Percentiles rank a stretch among this genome's conserved stretches.
phyloP scores from a whole-genome alignment of 805 yeast species.

The Yueomyces sinensis region DNA sequence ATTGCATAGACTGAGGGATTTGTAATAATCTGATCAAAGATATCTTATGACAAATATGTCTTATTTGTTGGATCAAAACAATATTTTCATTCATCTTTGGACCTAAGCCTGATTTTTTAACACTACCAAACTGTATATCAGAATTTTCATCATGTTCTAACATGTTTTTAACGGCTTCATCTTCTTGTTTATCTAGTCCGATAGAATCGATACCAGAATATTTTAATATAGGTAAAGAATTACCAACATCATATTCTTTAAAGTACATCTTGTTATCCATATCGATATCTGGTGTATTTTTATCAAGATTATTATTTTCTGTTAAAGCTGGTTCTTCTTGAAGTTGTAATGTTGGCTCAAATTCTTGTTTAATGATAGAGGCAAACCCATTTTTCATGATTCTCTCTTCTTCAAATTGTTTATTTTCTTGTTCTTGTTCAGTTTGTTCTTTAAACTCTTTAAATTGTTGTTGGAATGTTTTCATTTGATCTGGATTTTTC shows the following conservation, averaged over 20 bases:
- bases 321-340: constrained; percentile 4
- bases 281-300: constrained; percentile 32
- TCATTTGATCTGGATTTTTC: constrained; percentile 57
- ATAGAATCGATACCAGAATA: constrained; percentile 42
- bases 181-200: constrained; percentile 32
- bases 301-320: constrained; percentile 18
- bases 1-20: constrained; percentile 5
- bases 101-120: constrained; percentile 44
- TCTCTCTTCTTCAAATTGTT: constrained; percentile 20
- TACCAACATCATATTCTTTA: constrained; percentile 73
- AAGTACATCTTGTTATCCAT: constrained; percentile 47
- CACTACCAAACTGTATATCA: constrained; percentile 16
- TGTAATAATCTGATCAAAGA: constrained; percentile 85
- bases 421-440: constrained; percentile 15
- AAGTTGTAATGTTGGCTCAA: constrained; percentile 9
- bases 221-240: constrained; percentile 59
- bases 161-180: constrained; percentile 29
- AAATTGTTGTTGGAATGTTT: constrained; percentile 29
- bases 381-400: constrained; percentile 30
- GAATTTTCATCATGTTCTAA: constrained; percentile 14
- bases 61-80: constrained; percentile 69
- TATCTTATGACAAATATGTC: constrained; percentile 80
- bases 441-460: constrained; percentile 20
- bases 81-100: constrained; percentile 53
- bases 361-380: constrained; percentile 23